A percentile compares a stretch with the other conserved stretches of the same genome.
Conservation (phyloP, 1,284 basidiomycete species). For the Tetrapyrgos nigripes region DNA sequence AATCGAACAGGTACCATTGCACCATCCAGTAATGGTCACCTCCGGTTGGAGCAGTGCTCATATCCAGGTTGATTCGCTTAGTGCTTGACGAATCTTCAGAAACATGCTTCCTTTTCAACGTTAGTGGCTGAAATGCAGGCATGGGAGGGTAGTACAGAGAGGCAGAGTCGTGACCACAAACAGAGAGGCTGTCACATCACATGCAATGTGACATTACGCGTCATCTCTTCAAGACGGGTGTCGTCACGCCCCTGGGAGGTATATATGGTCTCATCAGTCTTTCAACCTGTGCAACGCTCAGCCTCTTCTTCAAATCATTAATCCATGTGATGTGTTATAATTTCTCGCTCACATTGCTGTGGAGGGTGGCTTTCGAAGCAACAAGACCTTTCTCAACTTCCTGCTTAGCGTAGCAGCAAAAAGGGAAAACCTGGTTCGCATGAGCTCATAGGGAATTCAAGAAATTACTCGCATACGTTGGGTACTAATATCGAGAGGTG, state of each 20-base stretch:
- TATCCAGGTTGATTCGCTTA: neutral
- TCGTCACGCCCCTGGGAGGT: neutral
- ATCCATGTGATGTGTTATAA: too few relatives aligned
- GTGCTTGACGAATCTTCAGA: neutral
- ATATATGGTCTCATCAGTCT: too few relatives aligned
- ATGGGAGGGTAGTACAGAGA: neutral
- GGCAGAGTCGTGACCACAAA: neutral
- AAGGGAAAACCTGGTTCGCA: too few relatives aligned
- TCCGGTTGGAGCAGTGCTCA: neutral
- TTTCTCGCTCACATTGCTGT: too few relatives aligned
- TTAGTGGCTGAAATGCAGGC: neutral
- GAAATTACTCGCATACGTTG: too few relatives aligned
- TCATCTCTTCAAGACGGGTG: neutral
- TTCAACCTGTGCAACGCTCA: too few relatives aligned
- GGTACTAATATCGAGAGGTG: too few relatives aligned
- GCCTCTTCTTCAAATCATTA: too few relatives aligned
- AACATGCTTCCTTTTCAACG: neutral
- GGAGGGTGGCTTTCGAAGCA: too few relatives aligned
- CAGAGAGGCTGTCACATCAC: neutral
- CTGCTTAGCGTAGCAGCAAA: too few relatives aligned
- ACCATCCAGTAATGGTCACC: conserved; percentile 16
- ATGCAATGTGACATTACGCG: conserved; percentile 1
- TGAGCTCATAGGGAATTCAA: too few relatives aligned
- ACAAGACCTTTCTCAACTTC: too few relatives aligned
- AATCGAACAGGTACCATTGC: conserved; percentile 10